A percentile compares a stretch with the other conserved stretches of the same genome.
Conservation (phyloP, 345 rosid genomes). For the Laguncularia racemosa region DNA sequence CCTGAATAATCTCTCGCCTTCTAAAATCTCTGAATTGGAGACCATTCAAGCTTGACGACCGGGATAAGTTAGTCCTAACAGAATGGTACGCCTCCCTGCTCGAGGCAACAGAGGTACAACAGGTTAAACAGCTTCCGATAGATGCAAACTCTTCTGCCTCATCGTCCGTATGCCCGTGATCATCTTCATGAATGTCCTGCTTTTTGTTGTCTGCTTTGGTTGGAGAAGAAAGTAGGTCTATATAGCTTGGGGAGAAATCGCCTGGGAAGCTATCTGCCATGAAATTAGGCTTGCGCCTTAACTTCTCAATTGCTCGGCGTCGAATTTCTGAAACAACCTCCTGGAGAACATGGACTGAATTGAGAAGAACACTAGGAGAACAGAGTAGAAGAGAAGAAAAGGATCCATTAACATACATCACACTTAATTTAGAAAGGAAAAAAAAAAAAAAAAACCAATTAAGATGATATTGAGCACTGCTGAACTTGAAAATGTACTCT, state of each 20-base stretch:
- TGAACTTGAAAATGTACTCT: too few relatives aligned
- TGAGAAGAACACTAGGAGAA: not conserved
- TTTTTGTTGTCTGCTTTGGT: conserved; percentile 6
- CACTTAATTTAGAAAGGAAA: too few relatives aligned
- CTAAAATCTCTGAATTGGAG: conserved; percentile 33
- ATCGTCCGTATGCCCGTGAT: conserved; percentile 14
- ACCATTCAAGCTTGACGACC: conserved; percentile 46
- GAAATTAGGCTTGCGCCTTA: conserved; percentile 41
- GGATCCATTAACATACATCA: too few relatives aligned
- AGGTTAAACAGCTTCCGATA: conserved; percentile 54
- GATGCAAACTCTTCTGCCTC: conserved; percentile 50
- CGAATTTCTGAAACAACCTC: conserved; percentile 60
- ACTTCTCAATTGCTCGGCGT: conserved; percentile 66
- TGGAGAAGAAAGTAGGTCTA: conserved; percentile 11
- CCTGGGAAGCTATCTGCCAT: conserved; percentile 35
- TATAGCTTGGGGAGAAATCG: conserved; percentile 32
- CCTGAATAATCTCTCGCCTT: conserved; percentile 49
- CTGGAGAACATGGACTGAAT: conserved; percentile 19
- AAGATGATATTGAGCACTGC: too few relatives aligned
- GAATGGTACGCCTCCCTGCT: conserved; percentile 55
- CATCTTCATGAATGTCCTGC: conserved; percentile 10
- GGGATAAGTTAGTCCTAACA: conserved; percentile 45
- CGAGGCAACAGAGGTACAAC: conserved; percentile 34
- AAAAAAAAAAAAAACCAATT: too few relatives aligned
- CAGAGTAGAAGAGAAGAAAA: too few relatives aligned